phyloP scores from a whole-genome alignment of 768 basidiomycete species.

The Auriscalpium vulgare region DNA sequence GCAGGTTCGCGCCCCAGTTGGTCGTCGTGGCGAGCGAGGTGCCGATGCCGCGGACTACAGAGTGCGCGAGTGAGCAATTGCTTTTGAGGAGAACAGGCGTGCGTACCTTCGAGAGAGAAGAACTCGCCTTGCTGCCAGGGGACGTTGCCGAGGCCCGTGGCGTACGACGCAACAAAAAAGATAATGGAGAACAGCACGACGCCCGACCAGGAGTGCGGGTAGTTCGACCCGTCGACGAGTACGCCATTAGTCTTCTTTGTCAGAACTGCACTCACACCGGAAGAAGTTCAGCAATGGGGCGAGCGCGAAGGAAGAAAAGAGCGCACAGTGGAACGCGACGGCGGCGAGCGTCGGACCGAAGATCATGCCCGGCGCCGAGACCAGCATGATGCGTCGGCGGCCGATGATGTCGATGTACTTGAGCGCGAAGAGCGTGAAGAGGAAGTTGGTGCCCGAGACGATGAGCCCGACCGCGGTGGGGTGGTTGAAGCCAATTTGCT shows the following conservation, averaged over 20 bases:
- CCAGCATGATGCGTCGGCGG: slow-evolving; percentile 61
- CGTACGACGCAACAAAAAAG: slow-evolving; percentile 76
- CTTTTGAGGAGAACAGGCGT: neutral
- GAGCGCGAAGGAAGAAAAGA: neutral
- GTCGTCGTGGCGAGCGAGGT: slow-evolving; percentile 68
- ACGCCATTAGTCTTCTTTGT: slow-evolving; percentile 52
- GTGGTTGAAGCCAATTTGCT: slow-evolving; percentile 74
- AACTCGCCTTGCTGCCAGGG: slow-evolving; percentile 88
- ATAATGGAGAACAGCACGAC: slow-evolving; percentile 78
- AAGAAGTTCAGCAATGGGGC: neutral
- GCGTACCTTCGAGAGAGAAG: slow-evolving; percentile 62
- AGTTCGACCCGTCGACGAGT: slow-evolving; percentile 50
- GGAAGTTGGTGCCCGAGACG: slow-evolving; percentile 70
- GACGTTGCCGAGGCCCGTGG: slow-evolving; percentile 69
- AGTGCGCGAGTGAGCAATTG: neutral
- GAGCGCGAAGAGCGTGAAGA: slow-evolving; percentile 70
- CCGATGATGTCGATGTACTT: slow-evolving; percentile 69
- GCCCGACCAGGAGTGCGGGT: slow-evolving; percentile 54
- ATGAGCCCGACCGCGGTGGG: slow-evolving; percentile 77
- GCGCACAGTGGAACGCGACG: slow-evolving; percentile 54
- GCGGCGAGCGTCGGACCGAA: slow-evolving; percentile 55
- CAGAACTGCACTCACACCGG: slow-evolving; percentile 33
- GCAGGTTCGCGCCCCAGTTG: slow-evolving; percentile 72
- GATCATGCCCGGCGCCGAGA: slow-evolving; percentile 67
- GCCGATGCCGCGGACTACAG: slow-evolving; percentile 64